Evolutionary conservation across 345 rosid genomes (phyloP).

Genomic region (Stellera chamaejasme): DNA sequence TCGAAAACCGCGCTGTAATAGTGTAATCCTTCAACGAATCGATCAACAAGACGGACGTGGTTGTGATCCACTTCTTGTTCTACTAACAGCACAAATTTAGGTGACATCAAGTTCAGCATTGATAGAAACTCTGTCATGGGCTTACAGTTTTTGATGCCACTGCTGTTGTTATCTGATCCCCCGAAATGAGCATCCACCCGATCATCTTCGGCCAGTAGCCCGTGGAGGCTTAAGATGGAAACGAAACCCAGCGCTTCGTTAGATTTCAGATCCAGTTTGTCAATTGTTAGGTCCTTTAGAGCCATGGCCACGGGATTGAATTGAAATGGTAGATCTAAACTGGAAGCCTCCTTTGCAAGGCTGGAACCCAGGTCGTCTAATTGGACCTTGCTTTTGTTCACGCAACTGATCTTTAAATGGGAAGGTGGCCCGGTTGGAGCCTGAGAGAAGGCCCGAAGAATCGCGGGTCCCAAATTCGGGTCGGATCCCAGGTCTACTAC

Average conservation of each 20-base stretch:
- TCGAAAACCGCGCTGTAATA: conserved; percentile 50
- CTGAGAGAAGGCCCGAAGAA: conserved; percentile 27
- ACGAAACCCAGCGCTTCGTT: conserved; percentile 40
- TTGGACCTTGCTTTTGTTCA: conserved; percentile 6
- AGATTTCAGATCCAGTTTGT: conserved; percentile 25
- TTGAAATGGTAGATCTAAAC: conserved; percentile 31
- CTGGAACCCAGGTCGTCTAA: conserved; percentile 26
- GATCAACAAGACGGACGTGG: conserved; percentile 21
- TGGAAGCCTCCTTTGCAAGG: conserved; percentile 38
- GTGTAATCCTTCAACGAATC: conserved; percentile 34
- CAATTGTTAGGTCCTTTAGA: conserved; percentile 24
- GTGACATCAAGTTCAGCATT: conserved; percentile 24
- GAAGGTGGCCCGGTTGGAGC: conserved; percentile 17
- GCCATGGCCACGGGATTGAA: conserved; percentile 26
- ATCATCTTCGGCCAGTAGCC: conserved; percentile 39
- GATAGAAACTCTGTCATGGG: conserved; percentile 25
- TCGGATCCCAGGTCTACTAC: conserved; percentile 42
- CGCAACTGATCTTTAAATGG: conserved; percentile 34
- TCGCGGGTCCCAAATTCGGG: conserved; percentile 26
- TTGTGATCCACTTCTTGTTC: conserved; percentile 49
- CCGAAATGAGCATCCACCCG: conserved; percentile 38
- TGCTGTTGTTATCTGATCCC: conserved; percentile 3
- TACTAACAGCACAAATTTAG: conserved; percentile 25
- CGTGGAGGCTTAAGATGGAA: conserved; percentile 38
- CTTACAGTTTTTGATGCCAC: conserved; percentile 23